A percentile compares a stretch with the other conserved stretches of the same genome.
phyloP scores from a whole-genome alignment of 306 rosid species.

The Spatholobus suberectus region DNA sequence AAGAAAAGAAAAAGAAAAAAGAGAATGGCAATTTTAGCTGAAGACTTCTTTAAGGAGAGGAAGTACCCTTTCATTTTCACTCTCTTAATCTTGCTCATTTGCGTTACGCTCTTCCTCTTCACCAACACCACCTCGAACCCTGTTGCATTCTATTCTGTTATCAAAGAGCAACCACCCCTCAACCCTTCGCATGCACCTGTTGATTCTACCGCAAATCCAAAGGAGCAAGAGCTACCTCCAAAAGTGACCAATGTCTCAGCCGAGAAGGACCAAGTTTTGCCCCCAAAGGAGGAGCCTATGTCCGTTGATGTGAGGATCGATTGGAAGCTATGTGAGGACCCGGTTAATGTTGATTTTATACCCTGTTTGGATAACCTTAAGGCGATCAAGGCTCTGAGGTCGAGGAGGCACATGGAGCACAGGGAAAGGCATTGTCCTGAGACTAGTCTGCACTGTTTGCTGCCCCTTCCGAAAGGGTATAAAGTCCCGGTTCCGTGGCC shows the following conservation, averaged over 20 bases:
- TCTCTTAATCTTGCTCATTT: slow-evolving; percentile 58
- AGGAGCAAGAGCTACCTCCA: slow-evolving; percentile 13
- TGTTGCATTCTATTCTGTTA: slow-evolving; percentile 48
- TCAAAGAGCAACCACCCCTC: slow-evolving; percentile 32
- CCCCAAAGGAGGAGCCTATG: slow-evolving; percentile 19
- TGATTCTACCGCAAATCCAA: neutral
- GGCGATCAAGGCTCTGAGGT: slow-evolving; percentile 74
- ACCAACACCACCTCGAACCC: slow-evolving; percentile 41
- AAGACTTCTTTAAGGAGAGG: slow-evolving; percentile 52
- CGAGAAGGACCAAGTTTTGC: slow-evolving; percentile 10
- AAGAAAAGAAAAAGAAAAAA: no score
- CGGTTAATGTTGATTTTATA: slow-evolving; percentile 61
- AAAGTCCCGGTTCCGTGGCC: slow-evolving; percentile 83
- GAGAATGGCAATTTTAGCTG: slow-evolving; percentile 59
- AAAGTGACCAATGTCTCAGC: neutral
- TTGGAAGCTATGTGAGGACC: slow-evolving; percentile 74
- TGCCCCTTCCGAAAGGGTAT: slow-evolving; percentile 76
- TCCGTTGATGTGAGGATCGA: neutral
- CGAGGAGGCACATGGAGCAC: slow-evolving; percentile 92
- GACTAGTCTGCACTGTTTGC: slow-evolving; percentile 61
- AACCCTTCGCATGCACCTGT: neutral
- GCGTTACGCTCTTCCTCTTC: slow-evolving; percentile 57
- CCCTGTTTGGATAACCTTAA: slow-evolving; percentile 84
- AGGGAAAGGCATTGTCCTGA: slow-evolving; percentile 91
- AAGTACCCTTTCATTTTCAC: slow-evolving; percentile 68